Evolutionary conservation across 2,329 filamentous ascomycete genomes (phyloP).

Genomic region (Knoxdaviesia capensis): DNA sequence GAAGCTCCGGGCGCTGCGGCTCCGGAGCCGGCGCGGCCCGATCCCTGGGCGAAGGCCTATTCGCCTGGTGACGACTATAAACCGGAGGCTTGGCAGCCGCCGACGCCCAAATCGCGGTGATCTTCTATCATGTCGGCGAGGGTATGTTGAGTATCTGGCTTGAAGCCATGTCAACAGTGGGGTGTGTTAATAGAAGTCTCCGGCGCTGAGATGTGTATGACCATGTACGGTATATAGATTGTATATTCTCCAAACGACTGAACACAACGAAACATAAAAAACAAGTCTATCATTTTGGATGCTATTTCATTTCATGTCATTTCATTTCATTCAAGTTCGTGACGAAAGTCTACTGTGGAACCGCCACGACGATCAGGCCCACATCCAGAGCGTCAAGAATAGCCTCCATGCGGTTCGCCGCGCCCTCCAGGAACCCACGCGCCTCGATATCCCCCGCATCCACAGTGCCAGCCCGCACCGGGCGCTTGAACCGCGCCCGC

Average conservation of each 20-base stretch:
- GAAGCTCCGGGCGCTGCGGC: slow-evolving; percentile 5
- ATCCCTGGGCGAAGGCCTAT: slow-evolving; percentile 38
- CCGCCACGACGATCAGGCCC: not conserved
- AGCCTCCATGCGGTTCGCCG: slow-evolving; percentile 20
- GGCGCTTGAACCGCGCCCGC: not conserved
- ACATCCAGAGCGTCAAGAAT: slow-evolving; percentile 16
- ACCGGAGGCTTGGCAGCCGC: slow-evolving; percentile 40
- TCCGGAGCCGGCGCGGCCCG: slow-evolving; percentile 8
- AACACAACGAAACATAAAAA: too few species aligned
- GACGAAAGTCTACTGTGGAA: not conserved
- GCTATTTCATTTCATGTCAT: too few species aligned
- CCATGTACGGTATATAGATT: too few species aligned
- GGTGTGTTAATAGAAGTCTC: too few species aligned
- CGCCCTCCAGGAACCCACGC: slow-evolving; percentile 23
- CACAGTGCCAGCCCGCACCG: slow-evolving; percentile 14
- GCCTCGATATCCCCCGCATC: slow-evolving; percentile 25
- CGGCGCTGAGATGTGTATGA: too few species aligned
- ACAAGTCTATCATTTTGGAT: slow-evolving; percentile 1
- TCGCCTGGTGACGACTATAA: slow-evolving; percentile 47
- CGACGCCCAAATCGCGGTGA: slow-evolving; percentile 13
- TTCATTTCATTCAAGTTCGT: too few species aligned
- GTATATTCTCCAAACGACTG: too few species aligned
- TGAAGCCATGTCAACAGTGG: too few species aligned
- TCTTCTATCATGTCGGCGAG: not conserved
- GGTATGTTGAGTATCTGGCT: too few species aligned